Base-by-base conservation (phyloP, 345 rosid species). In the Clarkia xantiana region DNA sequence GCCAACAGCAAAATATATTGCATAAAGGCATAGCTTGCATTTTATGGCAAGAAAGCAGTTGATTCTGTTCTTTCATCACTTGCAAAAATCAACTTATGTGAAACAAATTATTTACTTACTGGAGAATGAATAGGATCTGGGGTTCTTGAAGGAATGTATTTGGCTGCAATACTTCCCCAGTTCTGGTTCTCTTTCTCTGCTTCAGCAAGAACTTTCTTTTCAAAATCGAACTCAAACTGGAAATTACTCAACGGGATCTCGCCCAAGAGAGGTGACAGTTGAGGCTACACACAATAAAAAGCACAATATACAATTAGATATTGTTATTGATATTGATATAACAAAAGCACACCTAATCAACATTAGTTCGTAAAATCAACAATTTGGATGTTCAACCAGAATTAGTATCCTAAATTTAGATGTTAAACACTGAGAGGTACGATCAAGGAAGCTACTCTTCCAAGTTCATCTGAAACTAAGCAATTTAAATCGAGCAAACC, bases 241-340 rank as follows among this genome's bases (percentile, higher is more conserved):
- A 86, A 83, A 51, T 70, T 76, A 63, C 94, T 79, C 53, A 81
- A 68, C 6, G 78, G 90, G 65, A 90, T 69, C 40, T 81, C 91
- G 47, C 76, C 78, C 3, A 61, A 58, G 51, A 60, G 80, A 1
- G 82, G 77, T 22, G 69, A 54, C 76, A 85, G 38, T 52, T 67
- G 79, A 56, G 94, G 95, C 94, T 85, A 62, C 61, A 74, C 58
- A 18, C 8, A 1, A 29, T 29, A 15, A 51, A 7, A 43, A 12
- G 15, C 3, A 51, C 19, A 14, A 41, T 44, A 43, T 55, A 62
- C 20, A 16, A 16, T 9, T 44, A 39, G 16, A 48, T 17, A 17
- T 10, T 12, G 11, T 14, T 10, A 12, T 16, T 6, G 4, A 29
- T 2, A 42, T 9, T 15, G n/a, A 10, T 14, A 16, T 19, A 41